Percentiles rank a stretch among this genome's conserved stretches.
These are phyloP conservation scores for Cytospora piceae DNA, from an alignment of 2,329 filamentous ascomycete species.

Conservation along the genomic window DNA sequence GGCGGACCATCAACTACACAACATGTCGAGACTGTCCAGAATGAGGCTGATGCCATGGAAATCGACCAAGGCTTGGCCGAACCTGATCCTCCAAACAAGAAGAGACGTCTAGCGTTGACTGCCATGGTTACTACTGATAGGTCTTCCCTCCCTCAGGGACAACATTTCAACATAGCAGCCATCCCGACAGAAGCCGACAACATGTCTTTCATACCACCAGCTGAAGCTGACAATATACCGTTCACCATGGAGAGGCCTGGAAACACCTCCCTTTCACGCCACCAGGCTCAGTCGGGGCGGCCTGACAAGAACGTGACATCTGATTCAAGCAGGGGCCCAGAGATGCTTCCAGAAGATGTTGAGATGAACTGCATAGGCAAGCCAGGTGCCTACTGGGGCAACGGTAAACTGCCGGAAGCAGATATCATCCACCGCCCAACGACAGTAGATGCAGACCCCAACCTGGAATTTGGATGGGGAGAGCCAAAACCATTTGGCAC, in stretches of 20 bases:
- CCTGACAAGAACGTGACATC: neutral
- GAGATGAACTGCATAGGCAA: neutral
- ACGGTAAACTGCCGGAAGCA: conserved; percentile 35
- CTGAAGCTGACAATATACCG: neutral
- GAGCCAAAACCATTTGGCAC: conserved; percentile 40
- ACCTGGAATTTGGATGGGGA: conserved; percentile 37
- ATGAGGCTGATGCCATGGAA: neutral
- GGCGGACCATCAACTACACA: neutral
- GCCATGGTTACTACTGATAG: conserved; percentile 31
- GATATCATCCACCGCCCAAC: conserved; percentile 20
- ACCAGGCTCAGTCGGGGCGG: neutral
- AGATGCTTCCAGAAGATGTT: conserved; percentile 30
- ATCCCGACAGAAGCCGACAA: conserved; percentile 22
- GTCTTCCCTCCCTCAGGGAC: conserved; percentile 7
- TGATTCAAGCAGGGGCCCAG: neutral
- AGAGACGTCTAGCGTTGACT: conserved; percentile 39
- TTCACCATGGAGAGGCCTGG: neutral
- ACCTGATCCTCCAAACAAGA: conserved; percentile 34
- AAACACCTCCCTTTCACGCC: neutral
- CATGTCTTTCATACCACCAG: neutral
- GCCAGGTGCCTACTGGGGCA: conserved; percentile 43
- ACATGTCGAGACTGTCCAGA: neutral
- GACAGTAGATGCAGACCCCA: conserved; percentile 12
- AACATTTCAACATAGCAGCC: conserved; percentile 28
- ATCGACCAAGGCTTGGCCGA: conserved; percentile 3